Evolutionary conservation across 2,329 filamentous ascomycete species (phyloP).

Genomic region (Pseudonectria foliicola): DNA sequence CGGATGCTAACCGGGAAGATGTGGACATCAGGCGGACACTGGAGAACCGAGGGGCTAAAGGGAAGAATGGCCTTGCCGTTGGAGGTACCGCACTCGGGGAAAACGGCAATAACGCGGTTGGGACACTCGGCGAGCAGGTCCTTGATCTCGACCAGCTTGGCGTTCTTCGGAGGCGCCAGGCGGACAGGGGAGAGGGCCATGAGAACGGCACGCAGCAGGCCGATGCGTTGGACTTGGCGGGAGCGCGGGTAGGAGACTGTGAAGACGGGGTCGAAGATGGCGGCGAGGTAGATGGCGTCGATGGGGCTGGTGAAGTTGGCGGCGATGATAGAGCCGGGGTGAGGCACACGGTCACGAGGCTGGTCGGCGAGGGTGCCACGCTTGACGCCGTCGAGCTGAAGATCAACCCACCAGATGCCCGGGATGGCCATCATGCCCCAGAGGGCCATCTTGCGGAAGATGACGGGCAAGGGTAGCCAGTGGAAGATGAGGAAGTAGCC

Average conservation of each 20-base stretch:
- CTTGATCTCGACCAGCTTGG: constrained; percentile 52
- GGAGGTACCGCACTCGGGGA: constrained; percentile 90
- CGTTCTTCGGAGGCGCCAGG: constrained; percentile 35
- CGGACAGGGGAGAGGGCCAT: constrained; percentile 60
- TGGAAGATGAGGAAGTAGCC: constrained; percentile 77
- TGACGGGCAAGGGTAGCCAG: constrained; percentile 61
- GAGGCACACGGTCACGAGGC: constrained; percentile 66
- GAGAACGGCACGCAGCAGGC: constrained; percentile 66
- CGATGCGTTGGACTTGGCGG: constrained; percentile 66
- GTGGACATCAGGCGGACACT: constrained; percentile 57
- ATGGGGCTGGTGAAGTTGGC: constrained; percentile 88
- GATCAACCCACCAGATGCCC: constrained; percentile 95
- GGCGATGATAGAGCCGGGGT: constrained; percentile 74
- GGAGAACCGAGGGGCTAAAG: constrained; percentile 69
- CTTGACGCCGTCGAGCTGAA: constrained; percentile 96
- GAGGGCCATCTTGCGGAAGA: constrained; percentile 71
- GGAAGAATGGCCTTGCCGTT: constrained; percentile 88
- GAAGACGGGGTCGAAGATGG: constrained; percentile 94
- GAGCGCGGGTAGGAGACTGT: constrained; percentile 74
- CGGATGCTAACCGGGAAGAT: constrained; percentile 89
- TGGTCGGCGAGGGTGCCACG: constrained; percentile 78
- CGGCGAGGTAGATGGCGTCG: constrained; percentile 88
- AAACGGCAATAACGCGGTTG: constrained; percentile 71
- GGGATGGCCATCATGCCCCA: constrained; percentile 85
- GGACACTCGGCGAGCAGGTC: constrained; percentile 62